Evolutionary conservation across 2,329 filamentous ascomycete genomes (phyloP).

Genomic region (Neonectria coccinea): DNA sequence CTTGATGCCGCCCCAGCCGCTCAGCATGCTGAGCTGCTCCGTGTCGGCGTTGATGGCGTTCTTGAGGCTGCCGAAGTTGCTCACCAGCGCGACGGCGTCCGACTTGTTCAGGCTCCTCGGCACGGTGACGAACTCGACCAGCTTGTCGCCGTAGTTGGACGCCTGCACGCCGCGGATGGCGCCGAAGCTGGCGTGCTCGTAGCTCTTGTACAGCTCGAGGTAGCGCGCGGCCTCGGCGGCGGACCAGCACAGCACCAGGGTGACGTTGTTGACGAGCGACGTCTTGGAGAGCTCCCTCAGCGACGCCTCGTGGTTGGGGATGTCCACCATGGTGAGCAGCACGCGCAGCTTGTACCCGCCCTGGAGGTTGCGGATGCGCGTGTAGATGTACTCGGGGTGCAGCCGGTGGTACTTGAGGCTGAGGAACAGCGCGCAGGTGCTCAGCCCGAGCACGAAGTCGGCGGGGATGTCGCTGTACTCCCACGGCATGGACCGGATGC

Average conservation of each 20-base stretch:
- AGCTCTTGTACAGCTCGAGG: constrained; percentile 93
- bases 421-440: constrained; percentile 91
- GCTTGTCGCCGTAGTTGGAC: constrained; percentile 83
- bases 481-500: constrained; percentile 87
- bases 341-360: constrained; percentile 90
- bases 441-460: constrained; percentile 88
- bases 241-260: constrained; percentile 92
- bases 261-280: constrained; percentile 91
- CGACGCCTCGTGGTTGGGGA: constrained; percentile 91
- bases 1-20: constrained; percentile 96
- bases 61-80: constrained; percentile 89
- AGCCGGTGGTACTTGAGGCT: constrained; percentile 97
- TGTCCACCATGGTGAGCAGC: constrained; percentile 92
- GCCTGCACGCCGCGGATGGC: constrained; percentile 89
- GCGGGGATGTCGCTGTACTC: constrained; percentile 97
- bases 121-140: constrained; percentile 93
- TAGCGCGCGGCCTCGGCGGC: constrained; percentile 94
- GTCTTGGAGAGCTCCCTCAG: constrained; percentile 93
- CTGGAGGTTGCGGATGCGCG: constrained; percentile 84
- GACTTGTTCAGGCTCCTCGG: constrained; percentile 94
- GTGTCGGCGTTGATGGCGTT: constrained; percentile 88
- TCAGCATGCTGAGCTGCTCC: constrained; percentile 86
- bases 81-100: constrained; percentile 89
- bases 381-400: constrained; percentile 98
- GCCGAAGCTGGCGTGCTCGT: constrained; percentile 83